Conservation (phyloP, 139 green algal species). For the Picochlorum costavermella region DNA sequence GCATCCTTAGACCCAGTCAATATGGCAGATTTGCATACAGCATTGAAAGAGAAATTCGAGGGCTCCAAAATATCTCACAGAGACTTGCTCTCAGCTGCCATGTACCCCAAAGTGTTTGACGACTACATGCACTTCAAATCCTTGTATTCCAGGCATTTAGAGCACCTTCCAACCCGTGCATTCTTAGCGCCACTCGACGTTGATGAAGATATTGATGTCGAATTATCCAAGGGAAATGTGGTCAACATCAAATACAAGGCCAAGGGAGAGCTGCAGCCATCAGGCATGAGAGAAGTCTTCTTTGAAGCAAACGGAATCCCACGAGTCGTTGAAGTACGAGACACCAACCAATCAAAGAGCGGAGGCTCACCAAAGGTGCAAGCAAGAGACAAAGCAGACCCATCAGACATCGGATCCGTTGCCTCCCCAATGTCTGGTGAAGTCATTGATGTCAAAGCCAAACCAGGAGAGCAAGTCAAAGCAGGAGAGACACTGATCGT, state of each 20-base stretch:
- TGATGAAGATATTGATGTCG: constrained; percentile 78
- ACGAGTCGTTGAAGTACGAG: constrained; percentile 75
- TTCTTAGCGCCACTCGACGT: constrained; percentile 80
- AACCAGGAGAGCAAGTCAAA: constrained; percentile 43
- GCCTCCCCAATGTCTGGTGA: constrained; percentile 84
- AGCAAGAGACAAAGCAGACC: constrained; percentile 44
- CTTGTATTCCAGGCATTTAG: constrained; percentile 57
- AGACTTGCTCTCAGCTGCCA: constrained; percentile 72
- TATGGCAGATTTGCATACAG: constrained; percentile 49
- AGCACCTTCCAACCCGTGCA: constrained; percentile 73
- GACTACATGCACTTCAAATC: constrained; percentile 54
- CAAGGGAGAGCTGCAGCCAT: constrained; percentile 65
- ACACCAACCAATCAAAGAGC: constrained; percentile 9
- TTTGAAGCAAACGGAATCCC: constrained; percentile 90
- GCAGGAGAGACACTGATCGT: constrained; percentile 76
- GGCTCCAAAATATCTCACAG: constrained; percentile 36
- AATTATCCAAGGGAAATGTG: constrained; percentile 37
- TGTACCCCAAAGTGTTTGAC: constrained; percentile 87
- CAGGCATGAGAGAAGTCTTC: constrained; percentile 51
- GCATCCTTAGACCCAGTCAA: constrained; percentile 52
- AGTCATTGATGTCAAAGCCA: constrained; percentile 67
- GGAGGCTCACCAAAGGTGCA: constrained; percentile 1
- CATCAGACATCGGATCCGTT: constrained; percentile 48
- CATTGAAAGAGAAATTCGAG: constrained; percentile 59
- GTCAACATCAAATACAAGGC: constrained; percentile 69